Conservation (phyloP, 371 early-diverging fungal species). For the Lichtheimia hyalospora region DNA sequence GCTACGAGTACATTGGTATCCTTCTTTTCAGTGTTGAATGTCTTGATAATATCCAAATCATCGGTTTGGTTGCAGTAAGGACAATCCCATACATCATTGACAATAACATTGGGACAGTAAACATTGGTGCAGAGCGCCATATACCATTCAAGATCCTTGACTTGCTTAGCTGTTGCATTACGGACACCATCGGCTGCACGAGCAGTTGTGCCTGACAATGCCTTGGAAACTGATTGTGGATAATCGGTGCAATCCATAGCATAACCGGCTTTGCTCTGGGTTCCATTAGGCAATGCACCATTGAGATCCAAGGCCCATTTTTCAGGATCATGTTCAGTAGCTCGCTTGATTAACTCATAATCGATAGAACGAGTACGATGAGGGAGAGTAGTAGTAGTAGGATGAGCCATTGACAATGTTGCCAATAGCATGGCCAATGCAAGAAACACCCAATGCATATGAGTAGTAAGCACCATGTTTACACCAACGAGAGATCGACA, state of each 20-base stretch:
- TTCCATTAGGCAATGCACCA: neutral
- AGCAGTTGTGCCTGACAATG: neutral
- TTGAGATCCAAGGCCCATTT: neutral
- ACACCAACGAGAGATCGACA: no score
- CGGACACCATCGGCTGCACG: neutral
- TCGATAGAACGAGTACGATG: no score
- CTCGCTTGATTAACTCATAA: no score
- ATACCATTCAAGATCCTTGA: conserved; percentile 5
- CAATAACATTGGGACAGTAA: conserved; percentile 20
- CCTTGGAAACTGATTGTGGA: neutral
- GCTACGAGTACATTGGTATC: conserved; percentile 21
- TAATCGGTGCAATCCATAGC: neutral
- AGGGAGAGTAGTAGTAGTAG: no score
- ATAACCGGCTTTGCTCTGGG: neutral
- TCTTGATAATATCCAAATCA: conserved; percentile 13
- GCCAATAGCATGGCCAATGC: no score
- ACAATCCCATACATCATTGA: conserved; percentile 14
- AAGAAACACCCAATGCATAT: no score
- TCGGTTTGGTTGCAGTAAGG: conserved; percentile 10
- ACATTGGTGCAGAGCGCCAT: conserved; percentile 9
- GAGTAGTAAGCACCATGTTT: no score
- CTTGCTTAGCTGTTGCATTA: conserved; percentile 7
- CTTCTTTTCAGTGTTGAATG: conserved; percentile 13
- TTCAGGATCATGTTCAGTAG: neutral
- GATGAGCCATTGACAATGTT: no score